Percentiles rank a stretch among this genome's conserved stretches.
Conservation (phyloP, 495 filamentous ascomycete species). For the Aspergillus diversus region DNA sequence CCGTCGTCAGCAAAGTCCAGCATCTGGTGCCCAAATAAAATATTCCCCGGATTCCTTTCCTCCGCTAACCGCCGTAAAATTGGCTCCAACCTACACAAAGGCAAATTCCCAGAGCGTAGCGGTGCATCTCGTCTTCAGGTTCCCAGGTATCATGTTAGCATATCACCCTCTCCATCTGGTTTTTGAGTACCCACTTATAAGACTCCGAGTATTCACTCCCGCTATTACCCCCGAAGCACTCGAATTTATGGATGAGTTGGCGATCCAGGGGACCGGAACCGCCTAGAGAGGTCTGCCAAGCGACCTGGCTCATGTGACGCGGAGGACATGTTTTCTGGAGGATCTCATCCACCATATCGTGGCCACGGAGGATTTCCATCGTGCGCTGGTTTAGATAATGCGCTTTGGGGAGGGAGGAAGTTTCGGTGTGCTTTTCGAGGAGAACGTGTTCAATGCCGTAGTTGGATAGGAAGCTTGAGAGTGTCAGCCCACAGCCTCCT, state of each 20-base stretch:
- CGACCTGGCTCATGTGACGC: background rate
- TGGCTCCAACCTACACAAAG: conserved; percentile 1
- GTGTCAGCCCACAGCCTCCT: background rate
- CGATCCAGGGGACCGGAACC: conserved; percentile 4
- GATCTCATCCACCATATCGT: conserved; percentile 3
- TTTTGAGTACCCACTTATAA: too few species aligned
- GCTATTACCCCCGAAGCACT: background rate
- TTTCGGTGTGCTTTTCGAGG: conserved; percentile 1
- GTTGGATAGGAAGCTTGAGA: background rate
- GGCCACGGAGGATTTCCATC: background rate
- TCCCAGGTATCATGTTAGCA: too few species aligned
- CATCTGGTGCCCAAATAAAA: conserved; percentile 3
- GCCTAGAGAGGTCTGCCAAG: background rate
- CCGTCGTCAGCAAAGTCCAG: conserved; percentile 1
- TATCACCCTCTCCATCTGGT: too few species aligned
- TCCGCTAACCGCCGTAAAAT: background rate
- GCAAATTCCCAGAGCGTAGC: background rate
- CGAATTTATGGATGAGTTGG: background rate
- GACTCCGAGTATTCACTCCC: too few species aligned
- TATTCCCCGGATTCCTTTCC: background rate
- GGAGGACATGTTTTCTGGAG: background rate
- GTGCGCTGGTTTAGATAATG: conserved; percentile 1
- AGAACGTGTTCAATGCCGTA: background rate
- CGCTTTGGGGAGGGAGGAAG: conserved; percentile 4
- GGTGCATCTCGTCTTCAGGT: background rate